Base-by-base conservation (phyloP, 108 stramenopile genomes). In the Seminavis robusta region DNA sequence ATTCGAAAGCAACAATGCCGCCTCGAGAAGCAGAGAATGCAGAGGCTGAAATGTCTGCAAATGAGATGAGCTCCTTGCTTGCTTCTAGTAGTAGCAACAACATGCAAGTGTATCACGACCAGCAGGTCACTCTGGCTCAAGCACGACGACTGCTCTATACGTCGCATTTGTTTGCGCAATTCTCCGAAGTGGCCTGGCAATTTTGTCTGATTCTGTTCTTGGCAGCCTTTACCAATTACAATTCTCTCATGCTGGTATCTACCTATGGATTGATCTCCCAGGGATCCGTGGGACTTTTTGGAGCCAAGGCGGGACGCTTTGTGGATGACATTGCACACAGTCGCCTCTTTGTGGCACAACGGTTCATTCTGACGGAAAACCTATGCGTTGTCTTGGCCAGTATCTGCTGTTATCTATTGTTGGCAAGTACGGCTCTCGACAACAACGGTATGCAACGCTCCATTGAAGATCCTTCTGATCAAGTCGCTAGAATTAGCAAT, bases 161-260 rank as follows among this genome's bases (percentile, higher is more conserved):
- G 2, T 77, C 79, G 11, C 83, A 84, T 62, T 58, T 68, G 19
- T 68, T 80, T 59, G 52, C 75, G 41, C 75, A 74, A 49, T 80
- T 80, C 47, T 63, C 73, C 1, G 83, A 84, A 41, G 43, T 51
- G 30, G 44, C 73, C 1, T 84, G 83, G 83, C 76, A 84, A 54
- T 84, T 84, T 46, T 66, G 68, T 30, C 33, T 84, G 19, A 65
- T 63, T n/a, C 45, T 84, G 4, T 80, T 84, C 39, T 52, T 84
- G 10, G 63, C 83, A 16, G 83, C 83, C 0, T 65, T 77, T 41
- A 53, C 76, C 33, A 67, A 77, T 33, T 77, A 80, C 43, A 30
- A 80, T 21, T 59, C 56, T 29, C 36, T 80, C 16, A 28, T 80
- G 21, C 56, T 80, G 43, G 76, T 84, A 9, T 71, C 76, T 17